phyloP scores from a whole-genome alignment of 352 stramenopile species.

The Pythium rhizo-oryzae region DNA sequence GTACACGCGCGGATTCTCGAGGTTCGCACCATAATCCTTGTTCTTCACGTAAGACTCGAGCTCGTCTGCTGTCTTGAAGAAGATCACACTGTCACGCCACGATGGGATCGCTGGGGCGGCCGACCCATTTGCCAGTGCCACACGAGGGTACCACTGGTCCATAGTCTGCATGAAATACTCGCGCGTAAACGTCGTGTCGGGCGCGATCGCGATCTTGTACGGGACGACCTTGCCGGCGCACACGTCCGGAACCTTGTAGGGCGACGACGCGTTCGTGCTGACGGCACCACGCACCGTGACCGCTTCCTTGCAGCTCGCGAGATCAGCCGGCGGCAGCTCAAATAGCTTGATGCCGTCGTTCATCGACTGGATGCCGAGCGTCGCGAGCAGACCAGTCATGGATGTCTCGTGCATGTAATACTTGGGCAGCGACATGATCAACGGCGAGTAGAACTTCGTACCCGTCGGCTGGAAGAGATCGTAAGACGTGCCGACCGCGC shows the following conservation, averaged over 20 bases:
- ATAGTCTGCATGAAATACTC: conserved; percentile 72
- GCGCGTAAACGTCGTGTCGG: conserved; percentile 59
- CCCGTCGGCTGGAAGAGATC: conserved; percentile 52
- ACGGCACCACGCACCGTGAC: conserved; percentile 40
- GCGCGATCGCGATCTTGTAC: conserved; percentile 64
- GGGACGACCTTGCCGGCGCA: conserved; percentile 48
- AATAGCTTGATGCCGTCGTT: conserved; percentile 39
- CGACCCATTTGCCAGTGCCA: conserved; percentile 38
- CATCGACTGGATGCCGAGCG: conserved; percentile 46
- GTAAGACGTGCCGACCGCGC: conserved; percentile 43
- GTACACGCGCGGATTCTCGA: conserved; percentile 58
- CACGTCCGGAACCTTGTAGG: conserved; percentile 36
- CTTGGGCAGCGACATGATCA: conserved; percentile 34
- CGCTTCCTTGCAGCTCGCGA: conserved; percentile 34
- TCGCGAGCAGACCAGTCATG: conserved; percentile 52
- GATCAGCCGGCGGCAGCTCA: conserved; percentile 38
- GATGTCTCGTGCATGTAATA: conserved; percentile 61
- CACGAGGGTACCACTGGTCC: conserved; percentile 61
- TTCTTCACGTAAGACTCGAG: conserved; percentile 56
- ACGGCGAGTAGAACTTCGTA: conserved; percentile 7
- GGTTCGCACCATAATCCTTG: conserved; percentile 45
- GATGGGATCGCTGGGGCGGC: conserved; percentile 44
- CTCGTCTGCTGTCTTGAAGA: conserved; percentile 48
- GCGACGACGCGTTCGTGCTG: conserved; percentile 35
- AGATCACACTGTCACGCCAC: conserved; percentile 54